phyloP scores from a whole-genome alignment of 225 moss, liverwort and hornwort species.

The Pleurozium schreberi region DNA sequence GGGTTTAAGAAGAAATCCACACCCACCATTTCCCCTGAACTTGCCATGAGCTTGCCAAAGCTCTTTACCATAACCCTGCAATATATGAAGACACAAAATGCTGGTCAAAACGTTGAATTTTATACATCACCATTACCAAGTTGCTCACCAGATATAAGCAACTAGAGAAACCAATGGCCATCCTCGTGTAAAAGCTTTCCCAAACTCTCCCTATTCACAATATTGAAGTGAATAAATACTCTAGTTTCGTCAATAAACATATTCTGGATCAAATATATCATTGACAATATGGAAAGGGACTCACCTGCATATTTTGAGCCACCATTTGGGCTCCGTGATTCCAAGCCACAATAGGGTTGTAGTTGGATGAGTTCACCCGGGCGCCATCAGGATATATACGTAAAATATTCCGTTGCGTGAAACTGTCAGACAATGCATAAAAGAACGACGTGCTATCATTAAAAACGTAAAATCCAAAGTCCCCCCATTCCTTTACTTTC shows the following conservation, averaged over 20 bases:
- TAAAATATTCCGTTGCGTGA: constrained; percentile 63
- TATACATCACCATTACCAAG: not conserved
- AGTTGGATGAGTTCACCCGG: constrained; percentile 78
- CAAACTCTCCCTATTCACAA: not conserved
- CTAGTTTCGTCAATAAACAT: not conserved
- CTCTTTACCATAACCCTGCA: constrained; percentile 45
- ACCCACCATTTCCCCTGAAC: constrained; percentile 74
- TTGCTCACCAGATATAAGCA: not conserved
- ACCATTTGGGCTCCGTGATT: constrained; percentile 96
- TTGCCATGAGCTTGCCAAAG: constrained; percentile 84
- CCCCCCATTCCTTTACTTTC: not conserved
- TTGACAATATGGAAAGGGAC: not conserved
- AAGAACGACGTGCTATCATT: not conserved
- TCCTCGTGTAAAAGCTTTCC: not conserved
- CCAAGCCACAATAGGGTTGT: constrained; percentile 68
- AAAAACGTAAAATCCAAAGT: not conserved
- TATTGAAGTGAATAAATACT: not conserved
- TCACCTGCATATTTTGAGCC: constrained; percentile 91
- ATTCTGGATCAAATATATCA: not conserved
- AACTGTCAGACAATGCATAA: constrained; percentile 17
- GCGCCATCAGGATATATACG: constrained; percentile 78
- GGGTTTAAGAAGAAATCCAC: constrained; percentile 68
- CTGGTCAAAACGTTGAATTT: not conserved
- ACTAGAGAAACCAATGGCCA: not conserved
- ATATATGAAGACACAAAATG: not conserved